Evolutionary conservation across 1,139 yeast genomes (phyloP).

Genomic region (Trichomonascaceae sp.): DNA sequence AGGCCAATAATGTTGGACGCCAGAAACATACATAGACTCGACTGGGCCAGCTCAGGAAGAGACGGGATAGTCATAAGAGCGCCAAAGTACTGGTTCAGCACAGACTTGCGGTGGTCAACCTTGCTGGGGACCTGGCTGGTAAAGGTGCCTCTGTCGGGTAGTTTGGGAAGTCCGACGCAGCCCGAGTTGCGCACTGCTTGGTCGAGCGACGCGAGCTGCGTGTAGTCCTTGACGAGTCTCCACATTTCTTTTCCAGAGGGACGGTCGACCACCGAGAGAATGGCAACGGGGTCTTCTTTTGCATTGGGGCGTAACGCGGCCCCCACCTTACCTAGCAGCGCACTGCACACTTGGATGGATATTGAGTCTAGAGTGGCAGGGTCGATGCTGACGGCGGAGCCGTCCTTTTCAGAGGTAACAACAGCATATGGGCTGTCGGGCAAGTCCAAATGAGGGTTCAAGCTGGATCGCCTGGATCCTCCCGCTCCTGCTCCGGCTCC

Average conservation of each 20-base stretch:
- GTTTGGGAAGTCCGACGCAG: conserved; percentile 31
- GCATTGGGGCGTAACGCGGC: conserved; percentile 18
- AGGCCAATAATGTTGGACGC: conserved; percentile 60
- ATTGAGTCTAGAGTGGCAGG: conserved; percentile 59
- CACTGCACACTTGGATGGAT: conserved; percentile 44
- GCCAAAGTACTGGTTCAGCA: conserved; percentile 45
- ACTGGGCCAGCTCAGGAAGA: conserved; percentile 42
- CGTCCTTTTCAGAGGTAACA: background rate
- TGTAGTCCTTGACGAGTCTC: conserved; percentile 49
- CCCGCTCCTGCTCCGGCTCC: no score
- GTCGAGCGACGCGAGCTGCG: conserved; percentile 46
- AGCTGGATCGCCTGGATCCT: background rate
- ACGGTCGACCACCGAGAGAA: conserved; percentile 49
- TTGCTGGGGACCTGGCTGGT: conserved; percentile 48
- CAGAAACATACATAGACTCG: conserved; percentile 48
- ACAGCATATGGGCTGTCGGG: background rate
- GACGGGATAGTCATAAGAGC: conserved; percentile 44
- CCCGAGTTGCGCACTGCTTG: conserved; percentile 30
- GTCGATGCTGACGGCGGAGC: conserved; percentile 33
- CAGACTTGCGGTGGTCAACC: conserved; percentile 46
- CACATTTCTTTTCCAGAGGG: conserved; percentile 54
- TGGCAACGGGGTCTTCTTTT: conserved; percentile 43
- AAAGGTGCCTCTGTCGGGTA: conserved; percentile 48
- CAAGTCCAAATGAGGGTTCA: background rate
- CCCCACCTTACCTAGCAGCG: conserved; percentile 30